A percentile compares a stretch with the other conserved stretches of the same genome.
Conservation (phyloP, 2,329 filamentous ascomycete species). For the Aspergillus sp. region DNA sequence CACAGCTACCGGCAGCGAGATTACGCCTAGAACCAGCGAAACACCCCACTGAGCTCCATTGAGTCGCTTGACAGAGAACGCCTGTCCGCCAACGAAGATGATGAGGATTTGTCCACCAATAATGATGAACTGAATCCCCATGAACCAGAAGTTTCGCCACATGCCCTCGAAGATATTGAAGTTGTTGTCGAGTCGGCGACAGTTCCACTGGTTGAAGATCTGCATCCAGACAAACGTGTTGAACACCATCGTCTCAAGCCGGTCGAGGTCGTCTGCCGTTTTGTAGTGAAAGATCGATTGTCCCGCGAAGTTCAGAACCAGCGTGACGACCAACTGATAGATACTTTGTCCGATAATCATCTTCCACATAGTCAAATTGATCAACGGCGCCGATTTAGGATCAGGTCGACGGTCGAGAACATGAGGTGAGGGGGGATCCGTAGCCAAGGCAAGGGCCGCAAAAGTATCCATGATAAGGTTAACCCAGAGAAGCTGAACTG, state of each 20-base stretch:
- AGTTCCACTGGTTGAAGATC: conserved; percentile 55
- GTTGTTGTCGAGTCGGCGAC: conserved; percentile 47
- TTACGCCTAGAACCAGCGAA: conserved; percentile 66
- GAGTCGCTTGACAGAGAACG: conserved; percentile 64
- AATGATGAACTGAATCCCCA: conserved; percentile 67
- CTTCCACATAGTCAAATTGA: conserved; percentile 51
- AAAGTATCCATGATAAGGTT: conserved; percentile 73
- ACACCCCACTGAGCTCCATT: conserved; percentile 70
- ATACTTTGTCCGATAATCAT: conserved; percentile 50
- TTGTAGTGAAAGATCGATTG: conserved; percentile 35
- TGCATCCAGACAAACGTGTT: conserved; percentile 53
- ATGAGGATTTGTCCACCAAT: conserved; percentile 71
- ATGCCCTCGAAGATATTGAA: conserved; percentile 50
- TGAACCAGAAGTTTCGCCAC: conserved; percentile 48
- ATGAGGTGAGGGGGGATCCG: conserved; percentile 60
- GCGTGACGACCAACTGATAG: conserved; percentile 45
- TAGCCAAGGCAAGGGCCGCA: conserved; percentile 65
- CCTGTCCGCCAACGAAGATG: conserved; percentile 68
- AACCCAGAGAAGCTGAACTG: conserved; percentile 69
- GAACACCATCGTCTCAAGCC: conserved; percentile 44
- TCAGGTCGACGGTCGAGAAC: conserved; percentile 59
- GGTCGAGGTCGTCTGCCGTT: conserved; percentile 20
- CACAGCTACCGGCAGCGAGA: conserved; percentile 68
- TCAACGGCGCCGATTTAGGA: conserved; percentile 48
- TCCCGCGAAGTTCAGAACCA: conserved; percentile 51